Evolutionary conservation across 805 yeast genomes (phyloP).

Genomic region (Yamadazyma phyllophila): DNA sequence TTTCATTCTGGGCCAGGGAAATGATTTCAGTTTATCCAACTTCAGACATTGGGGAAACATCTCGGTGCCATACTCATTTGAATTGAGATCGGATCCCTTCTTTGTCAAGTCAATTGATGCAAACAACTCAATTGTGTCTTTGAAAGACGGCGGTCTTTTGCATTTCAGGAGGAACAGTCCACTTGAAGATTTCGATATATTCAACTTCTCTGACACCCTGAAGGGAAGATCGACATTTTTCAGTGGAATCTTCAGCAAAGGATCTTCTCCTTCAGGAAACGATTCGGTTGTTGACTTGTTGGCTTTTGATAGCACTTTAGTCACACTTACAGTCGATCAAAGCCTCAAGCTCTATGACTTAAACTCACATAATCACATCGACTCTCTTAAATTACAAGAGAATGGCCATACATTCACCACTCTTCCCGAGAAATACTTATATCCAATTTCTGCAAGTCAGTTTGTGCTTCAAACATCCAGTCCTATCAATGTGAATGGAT

Average conservation of each 20-base stretch:
- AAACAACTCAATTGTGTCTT: constrained; percentile 50
- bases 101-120: constrained; percentile 41
- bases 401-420: constrained; percentile 24
- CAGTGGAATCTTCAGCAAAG: constrained; percentile 15
- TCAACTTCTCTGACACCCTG: constrained; percentile 50
- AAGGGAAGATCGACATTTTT: constrained; percentile 31
- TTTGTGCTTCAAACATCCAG: constrained; percentile 12
- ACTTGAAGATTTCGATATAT: constrained; percentile 38
- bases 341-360: constrained; percentile 62
- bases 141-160: constrained; percentile 77
- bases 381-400: not conserved
- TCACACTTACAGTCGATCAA: constrained; percentile 56
- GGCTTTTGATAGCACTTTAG: constrained; percentile 32
- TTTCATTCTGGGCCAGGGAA: constrained; percentile 32
- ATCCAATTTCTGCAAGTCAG: not conserved
- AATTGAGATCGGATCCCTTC: constrained; percentile 34
- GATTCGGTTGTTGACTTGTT: constrained; percentile 45
- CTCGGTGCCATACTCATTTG: constrained; percentile 63
- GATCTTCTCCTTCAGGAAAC: constrained; percentile 20
- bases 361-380: constrained; percentile 19
- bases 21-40: constrained; percentile 24
- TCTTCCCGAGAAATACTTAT: constrained; percentile 30
- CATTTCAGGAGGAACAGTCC: constrained; percentile 46
- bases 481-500: constrained; percentile 19
- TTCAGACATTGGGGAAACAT: constrained; percentile 63